These are phyloP conservation scores for Closterium sp. DNA, from an alignment of 139 green algal species.

Conservation along the genomic window DNA sequence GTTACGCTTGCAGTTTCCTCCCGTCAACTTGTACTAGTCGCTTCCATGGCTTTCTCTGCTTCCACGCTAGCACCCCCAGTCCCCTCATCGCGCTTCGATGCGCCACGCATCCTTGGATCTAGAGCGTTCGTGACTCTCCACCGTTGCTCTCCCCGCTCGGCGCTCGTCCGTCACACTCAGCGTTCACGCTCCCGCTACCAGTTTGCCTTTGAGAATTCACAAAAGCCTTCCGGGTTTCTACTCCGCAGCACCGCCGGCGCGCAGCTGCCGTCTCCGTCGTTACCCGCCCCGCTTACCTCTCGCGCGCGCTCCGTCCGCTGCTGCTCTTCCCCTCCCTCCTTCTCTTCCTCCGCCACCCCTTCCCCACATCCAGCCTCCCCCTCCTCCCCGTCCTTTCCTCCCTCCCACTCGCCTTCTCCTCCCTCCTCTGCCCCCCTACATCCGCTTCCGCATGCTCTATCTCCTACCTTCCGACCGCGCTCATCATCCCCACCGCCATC, in stretches of 20 bases:
- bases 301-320: not conserved
- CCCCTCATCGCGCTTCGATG: not conserved
- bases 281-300: not conserved
- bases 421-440: not conserved
- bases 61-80: not conserved
- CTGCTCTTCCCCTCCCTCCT: not conserved
- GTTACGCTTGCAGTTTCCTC: not conserved
- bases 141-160: not conserved
- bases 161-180: not conserved
- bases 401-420: not conserved
- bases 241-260: not conserved
- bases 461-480: too few relatives aligned
- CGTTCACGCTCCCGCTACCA: not conserved
- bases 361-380: not conserved
- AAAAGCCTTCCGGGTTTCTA: not conserved
- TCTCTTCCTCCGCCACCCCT: not conserved
- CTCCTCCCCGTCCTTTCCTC: not conserved
- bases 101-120: not conserved
- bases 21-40: not conserved
- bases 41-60: not conserved
- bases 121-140: not conserved
- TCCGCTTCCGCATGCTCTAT: not conserved
- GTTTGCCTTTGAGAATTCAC: too few relatives aligned
- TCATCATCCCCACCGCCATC: not conserved
- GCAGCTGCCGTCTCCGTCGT: not conserved